Conservation (phyloP, 2,329 filamentous ascomycete genomes). For the Ustulina deusta region DNA sequence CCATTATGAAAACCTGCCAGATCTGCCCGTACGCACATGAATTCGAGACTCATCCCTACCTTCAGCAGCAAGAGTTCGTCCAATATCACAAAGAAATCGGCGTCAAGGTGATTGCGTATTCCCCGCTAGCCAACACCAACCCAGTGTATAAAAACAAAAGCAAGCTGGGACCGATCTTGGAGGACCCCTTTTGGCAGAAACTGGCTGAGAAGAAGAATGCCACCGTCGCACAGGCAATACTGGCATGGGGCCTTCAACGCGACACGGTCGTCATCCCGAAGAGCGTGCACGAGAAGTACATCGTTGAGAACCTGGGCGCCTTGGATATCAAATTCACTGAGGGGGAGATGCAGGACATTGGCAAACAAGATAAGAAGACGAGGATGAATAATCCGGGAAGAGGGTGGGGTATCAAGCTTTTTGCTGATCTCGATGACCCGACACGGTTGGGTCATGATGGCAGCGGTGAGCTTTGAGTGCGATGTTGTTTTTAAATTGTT, state of each 20-base stretch:
- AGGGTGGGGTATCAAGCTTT: constrained; percentile 56
- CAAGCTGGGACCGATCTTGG: constrained; percentile 51
- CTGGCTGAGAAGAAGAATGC: constrained; percentile 57
- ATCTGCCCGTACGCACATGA: constrained; percentile 70
- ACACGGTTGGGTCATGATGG: constrained; percentile 41
- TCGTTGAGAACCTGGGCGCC: constrained; percentile 62
- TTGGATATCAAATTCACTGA: constrained; percentile 59
- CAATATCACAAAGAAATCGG: constrained; percentile 58
- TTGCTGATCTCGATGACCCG: constrained; percentile 56
- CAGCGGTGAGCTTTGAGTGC: constrained; percentile 38
- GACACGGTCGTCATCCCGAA: constrained; percentile 65
- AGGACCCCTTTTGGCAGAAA: constrained; percentile 56
- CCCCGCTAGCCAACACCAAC: constrained; percentile 65
- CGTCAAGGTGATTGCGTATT: constrained; percentile 60
- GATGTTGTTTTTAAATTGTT: neutral
- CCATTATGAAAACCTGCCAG: constrained; percentile 56
- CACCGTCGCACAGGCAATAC: constrained; percentile 58
- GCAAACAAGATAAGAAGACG: constrained; percentile 49
- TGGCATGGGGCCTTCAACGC: constrained; percentile 62
- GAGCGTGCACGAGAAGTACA: constrained; percentile 57
- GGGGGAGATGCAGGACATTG: constrained; percentile 54
- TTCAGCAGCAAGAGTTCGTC: constrained; percentile 63
- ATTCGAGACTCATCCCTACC: constrained; percentile 65
- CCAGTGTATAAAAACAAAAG: constrained; percentile 57
- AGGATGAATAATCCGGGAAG: constrained; percentile 55